A percentile compares a stretch with the other conserved stretches of the same genome.
Conservation (phyloP, 2,329 filamentous ascomycete genomes). For the Paecilomyces sp. region DNA sequence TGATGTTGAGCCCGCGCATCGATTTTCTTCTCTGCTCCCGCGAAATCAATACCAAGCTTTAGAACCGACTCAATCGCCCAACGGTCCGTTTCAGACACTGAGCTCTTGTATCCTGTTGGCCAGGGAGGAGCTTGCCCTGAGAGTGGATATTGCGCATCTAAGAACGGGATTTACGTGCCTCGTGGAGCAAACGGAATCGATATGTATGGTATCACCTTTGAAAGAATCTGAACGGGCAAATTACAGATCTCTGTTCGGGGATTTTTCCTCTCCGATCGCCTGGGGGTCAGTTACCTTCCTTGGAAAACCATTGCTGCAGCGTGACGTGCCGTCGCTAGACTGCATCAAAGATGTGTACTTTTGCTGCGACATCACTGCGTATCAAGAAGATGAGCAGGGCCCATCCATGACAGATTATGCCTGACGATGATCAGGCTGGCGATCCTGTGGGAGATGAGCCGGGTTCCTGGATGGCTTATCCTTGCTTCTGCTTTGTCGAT, state of each 20-base stretch:
- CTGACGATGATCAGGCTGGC: background rate
- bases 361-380: background rate
- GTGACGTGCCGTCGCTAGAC: background rate
- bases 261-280: background rate
- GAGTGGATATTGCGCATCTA: background rate
- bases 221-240: background rate
- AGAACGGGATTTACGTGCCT: background rate
- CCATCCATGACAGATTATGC: background rate
- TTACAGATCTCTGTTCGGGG: background rate
- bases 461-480: background rate
- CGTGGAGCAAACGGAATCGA: background rate
- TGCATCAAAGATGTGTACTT: background rate
- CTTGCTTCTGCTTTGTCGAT: background rate
- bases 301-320: background rate
- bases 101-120: background rate
- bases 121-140: background rate
- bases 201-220: background rate
- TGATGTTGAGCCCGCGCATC: background rate
- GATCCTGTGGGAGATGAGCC: background rate
- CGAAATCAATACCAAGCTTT: background rate
- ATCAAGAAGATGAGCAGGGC: background rate
- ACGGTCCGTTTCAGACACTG: background rate
- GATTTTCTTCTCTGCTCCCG: background rate
- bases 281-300: background rate
- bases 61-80: background rate